Evolutionary conservation across 2,329 filamentous ascomycete species (phyloP), one percentile per base, ranked within the genome.

Genomic region (Tolypocladium tropicale): DNA sequence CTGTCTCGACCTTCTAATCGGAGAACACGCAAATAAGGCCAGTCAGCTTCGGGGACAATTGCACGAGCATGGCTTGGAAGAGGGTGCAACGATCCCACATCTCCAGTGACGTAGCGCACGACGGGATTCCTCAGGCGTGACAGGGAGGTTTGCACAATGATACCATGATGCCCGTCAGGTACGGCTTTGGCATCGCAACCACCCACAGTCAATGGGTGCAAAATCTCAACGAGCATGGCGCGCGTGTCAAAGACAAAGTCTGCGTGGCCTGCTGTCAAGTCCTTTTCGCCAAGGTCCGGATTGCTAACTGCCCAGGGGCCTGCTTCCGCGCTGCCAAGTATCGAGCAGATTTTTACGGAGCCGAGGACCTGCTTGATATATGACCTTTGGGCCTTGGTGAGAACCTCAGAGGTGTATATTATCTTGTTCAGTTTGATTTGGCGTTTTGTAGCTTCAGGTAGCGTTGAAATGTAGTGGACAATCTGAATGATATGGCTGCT

Each of bases 371-470:
- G 55, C 3, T 37, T 37, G 2, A 77, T 66, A 14, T 69, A 67
- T 0, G 53, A 56, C 25, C 65, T 64, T 37, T 77, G 74, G 0
- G 65, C 53, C 0, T 50, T 6, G 0, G 67, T 72, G 25, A 78
- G 60, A 0, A 66, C 59, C 34, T 78, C 75, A 0, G 75, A 77
- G 0, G 75, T 76, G 55, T 77, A 78, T 3, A 78, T 66, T 0
- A 77, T 63, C 58, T 77, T 77, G 14, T 66, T 55, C 0, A 77
- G 43, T 1, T 59, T 64, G 39, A 77, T 62, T 5, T 56, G 55
- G 0, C 62, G 36, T 2, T 62, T 60, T 5, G 58, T 56, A 25
- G 52, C 53, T 4, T 23, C 28, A 0, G 64, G 41, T 0, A 75
- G 58, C 0, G 62, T 64, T 2, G 71, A 67, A 3, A 76, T 67